phyloP scores from a whole-genome alignment of 805 yeast species.

The Starmerella kuoi region DNA sequence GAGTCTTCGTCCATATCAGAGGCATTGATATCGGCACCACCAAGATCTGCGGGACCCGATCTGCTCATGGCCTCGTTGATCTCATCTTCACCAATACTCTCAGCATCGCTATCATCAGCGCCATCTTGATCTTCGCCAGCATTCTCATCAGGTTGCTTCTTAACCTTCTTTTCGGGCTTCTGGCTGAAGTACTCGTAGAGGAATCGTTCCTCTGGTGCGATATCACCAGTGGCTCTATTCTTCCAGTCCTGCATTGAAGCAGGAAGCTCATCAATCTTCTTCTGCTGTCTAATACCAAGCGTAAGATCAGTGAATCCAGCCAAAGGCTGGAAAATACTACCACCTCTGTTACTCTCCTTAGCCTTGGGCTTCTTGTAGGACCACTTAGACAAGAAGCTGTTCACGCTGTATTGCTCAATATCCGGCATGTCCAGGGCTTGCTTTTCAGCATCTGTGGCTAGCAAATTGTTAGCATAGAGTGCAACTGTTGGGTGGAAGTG shows the following conservation, averaged over 20 bases:
- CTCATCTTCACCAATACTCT: slow-evolving; percentile 43
- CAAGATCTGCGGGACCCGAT: slow-evolving; percentile 61
- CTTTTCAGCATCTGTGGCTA: slow-evolving; percentile 32
- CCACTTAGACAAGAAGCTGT: slow-evolving; percentile 89
- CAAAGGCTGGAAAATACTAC: slow-evolving; percentile 94
- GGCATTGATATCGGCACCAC: slow-evolving; percentile 38
- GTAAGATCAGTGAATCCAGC: slow-evolving; percentile 44
- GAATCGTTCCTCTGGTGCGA: slow-evolving; percentile 80
- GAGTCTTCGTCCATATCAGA: slow-evolving; percentile 32
- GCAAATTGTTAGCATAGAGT: slow-evolving; percentile 57
- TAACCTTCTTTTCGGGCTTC: slow-evolving; percentile 25
- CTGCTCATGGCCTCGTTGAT: slow-evolving; percentile 71
- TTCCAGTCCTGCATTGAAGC: slow-evolving; percentile 82
- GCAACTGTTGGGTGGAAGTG: slow-evolving; percentile 92
- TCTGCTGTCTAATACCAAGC: slow-evolving; percentile 26
- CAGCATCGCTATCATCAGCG: slow-evolving; percentile 21
- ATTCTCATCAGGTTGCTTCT: slow-evolving; percentile 25
- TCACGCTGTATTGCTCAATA: slow-evolving; percentile 70
- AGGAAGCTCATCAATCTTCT: slow-evolving; percentile 45
- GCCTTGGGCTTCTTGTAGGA: slow-evolving; percentile 87
- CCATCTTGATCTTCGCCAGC: slow-evolving; percentile 32
- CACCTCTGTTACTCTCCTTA: slow-evolving; percentile 61
- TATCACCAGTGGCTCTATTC: slow-evolving; percentile 40
- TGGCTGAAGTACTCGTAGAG: slow-evolving; percentile 72
- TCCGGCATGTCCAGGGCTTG: slow-evolving; percentile 59